These are phyloP conservation scores for Colletotrichum cereale DNA, from an alignment of 2,329 filamentous ascomycete genomes.

Conservation along the genomic window DNA sequence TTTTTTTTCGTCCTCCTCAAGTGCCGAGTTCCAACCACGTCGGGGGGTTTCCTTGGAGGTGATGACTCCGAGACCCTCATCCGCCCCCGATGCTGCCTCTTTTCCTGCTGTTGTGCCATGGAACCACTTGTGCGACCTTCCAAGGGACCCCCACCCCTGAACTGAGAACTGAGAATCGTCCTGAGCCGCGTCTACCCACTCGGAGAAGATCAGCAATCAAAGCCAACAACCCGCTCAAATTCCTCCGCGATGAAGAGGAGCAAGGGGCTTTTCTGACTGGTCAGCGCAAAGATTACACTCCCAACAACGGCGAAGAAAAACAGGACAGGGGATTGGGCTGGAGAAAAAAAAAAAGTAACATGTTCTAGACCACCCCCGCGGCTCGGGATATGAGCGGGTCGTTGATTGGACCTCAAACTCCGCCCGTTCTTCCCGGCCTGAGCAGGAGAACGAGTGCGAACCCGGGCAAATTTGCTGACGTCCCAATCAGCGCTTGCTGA, in stretches of 20 bases:
- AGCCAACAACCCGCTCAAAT: conserved; percentile 1
- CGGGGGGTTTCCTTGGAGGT: not conserved
- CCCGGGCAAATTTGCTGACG: not conserved
- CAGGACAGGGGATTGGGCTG: not conserved
- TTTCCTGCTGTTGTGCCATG: not conserved
- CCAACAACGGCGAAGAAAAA: not conserved
- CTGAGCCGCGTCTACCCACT: conserved; percentile 26
- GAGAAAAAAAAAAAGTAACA: not conserved
- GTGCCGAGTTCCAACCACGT: not conserved
- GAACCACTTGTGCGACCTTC: not conserved
- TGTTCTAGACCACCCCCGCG: conserved; percentile 21
- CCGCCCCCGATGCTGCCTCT: not conserved
- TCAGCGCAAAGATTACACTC: conserved; percentile 2
- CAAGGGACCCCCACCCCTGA: not conserved
- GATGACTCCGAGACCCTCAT: not conserved
- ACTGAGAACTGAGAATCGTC: not conserved
- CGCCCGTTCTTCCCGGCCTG: not conserved
- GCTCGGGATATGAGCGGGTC: conserved; percentile 19
- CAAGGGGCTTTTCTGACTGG: not conserved
- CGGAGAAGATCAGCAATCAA: conserved; percentile 22
- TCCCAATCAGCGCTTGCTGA: not conserved
- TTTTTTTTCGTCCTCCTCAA: not conserved
- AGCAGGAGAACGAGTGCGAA: not conserved
- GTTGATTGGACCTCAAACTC: conserved; percentile 18
- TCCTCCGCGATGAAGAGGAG: not conserved